phyloP scores from a whole-genome alignment of 805 yeast genomes.

The Starmerella davenportii region DNA sequence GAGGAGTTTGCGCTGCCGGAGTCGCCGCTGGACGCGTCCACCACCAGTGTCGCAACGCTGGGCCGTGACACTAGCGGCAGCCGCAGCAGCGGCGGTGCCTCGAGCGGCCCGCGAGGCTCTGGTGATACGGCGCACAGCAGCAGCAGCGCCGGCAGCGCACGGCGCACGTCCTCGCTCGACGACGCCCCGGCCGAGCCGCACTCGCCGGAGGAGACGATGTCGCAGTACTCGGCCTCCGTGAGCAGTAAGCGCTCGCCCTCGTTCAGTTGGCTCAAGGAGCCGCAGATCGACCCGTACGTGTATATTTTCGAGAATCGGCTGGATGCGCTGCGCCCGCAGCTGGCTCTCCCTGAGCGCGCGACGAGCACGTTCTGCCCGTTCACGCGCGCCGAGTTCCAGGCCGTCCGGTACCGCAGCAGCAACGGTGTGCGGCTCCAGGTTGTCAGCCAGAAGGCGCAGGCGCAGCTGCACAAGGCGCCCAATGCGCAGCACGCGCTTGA shows the following conservation, averaged over 20 bases:
- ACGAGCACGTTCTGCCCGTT: constrained; percentile 1
- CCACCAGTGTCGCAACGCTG: not conserved
- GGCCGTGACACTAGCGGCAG: not conserved
- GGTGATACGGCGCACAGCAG: not conserved
- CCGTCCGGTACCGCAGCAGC: not conserved
- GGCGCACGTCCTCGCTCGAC: not conserved
- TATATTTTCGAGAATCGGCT: constrained; percentile 23
- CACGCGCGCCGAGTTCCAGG: not conserved
- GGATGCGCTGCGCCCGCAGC: constrained; percentile 22
- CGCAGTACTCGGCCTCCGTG: constrained; percentile 7
- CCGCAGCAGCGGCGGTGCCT: not conserved
- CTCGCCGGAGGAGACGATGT: not conserved
- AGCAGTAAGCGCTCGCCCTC: constrained; percentile 9
- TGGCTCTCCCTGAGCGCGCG: not conserved
- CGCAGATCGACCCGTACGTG: constrained; percentile 23
- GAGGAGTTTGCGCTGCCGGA: constrained; percentile 18
- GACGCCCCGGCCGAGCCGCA: not conserved
- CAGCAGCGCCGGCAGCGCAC: not conserved
- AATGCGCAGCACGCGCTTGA: constrained; percentile 11
- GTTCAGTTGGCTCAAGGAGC: constrained; percentile 10
- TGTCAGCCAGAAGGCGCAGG: constrained; percentile 21
- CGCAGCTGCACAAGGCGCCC: not conserved
- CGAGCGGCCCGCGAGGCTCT: not conserved
- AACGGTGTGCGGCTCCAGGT: constrained; percentile 19
- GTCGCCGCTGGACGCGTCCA: not conserved